These are phyloP conservation scores for Phytopythium cucurbitacearum DNA, from an alignment of 352 stramenopile species.

Conservation along the genomic window DNA sequence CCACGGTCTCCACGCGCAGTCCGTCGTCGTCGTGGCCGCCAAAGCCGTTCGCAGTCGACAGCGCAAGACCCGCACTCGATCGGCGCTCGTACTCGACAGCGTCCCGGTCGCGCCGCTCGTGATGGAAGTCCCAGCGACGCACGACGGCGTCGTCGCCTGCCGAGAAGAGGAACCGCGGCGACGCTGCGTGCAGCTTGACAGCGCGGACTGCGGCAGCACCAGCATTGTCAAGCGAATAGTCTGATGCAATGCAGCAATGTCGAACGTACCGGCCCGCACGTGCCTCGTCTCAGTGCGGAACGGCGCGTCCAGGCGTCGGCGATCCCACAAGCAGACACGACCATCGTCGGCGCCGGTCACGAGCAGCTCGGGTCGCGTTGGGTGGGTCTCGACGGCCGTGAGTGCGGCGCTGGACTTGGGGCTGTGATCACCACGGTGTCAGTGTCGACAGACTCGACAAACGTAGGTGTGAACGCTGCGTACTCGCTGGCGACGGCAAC, in stretches of 20 bases:
- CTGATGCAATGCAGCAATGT: background rate
- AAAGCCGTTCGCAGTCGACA: conserved; percentile 9
- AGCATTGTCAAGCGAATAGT: background rate
- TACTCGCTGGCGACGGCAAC: conserved; percentile 54
- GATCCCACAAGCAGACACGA: conserved; percentile 69
- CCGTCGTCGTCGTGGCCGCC: conserved; percentile 1
- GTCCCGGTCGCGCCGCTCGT: conserved; percentile 35
- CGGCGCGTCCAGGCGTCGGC: conserved; percentile 55
- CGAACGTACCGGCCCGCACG: conserved; percentile 37
- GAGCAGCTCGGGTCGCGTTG: conserved; percentile 71
- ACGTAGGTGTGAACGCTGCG: background rate
- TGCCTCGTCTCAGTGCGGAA: conserved; percentile 67
- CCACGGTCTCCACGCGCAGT: conserved; percentile 38
- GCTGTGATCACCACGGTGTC: conserved; percentile 12
- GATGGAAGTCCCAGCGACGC: conserved; percentile 72
- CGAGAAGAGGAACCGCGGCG: conserved; percentile 65
- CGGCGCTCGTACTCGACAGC: conserved; percentile 55
- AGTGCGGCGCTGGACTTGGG: conserved; percentile 32
- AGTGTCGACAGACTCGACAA: too few relatives aligned
- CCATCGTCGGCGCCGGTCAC: conserved; percentile 69
- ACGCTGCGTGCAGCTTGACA: conserved; percentile 59
- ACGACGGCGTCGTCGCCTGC: conserved; percentile 57
- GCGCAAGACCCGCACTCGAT: background rate
- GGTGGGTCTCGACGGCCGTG: conserved; percentile 67
- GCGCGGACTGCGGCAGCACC: conserved; percentile 32